Base-by-base conservation (phyloP, 192 early-diverging fungal genomes). In the Linnemannia exigua region DNA sequence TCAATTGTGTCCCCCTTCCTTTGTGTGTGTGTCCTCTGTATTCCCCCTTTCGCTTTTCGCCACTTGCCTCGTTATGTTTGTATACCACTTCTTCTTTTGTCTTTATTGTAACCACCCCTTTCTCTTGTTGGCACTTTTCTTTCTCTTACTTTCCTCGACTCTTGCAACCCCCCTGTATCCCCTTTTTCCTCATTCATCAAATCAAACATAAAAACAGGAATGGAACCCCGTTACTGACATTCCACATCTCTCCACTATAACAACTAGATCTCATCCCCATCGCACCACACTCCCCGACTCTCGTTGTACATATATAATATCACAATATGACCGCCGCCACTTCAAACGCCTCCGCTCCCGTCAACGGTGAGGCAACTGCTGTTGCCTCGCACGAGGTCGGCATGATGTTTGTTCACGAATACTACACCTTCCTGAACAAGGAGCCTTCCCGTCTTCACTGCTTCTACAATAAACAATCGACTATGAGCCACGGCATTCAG, bases 331-430 rank as follows among this genome's bases (percentile, higher is more conserved):
- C 75, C 28, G 63, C 82, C 44, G 88, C 84, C 70, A 81, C 84
- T 77, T 74, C 86, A 76, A 80, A 54, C 75, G 48, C 76, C 68
- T 70, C 76, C 72, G 79, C 47, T 41, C 70, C 77, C 51, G 82
- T 48, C 52, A 58, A 61, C 47, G 25, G 33, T 37, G 80, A 84
- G 76, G 73, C 36, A 69, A 77, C 87, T 54, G 51, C 87, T 74
- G 81, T 89, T 28, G 77, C 63, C 74, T 76, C 91, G 51, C 90
- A 92, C 81, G 94, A 97, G 80, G 93, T 99, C 67, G 97, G 97
- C 38, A 95, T 95, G 95, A 92, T 97, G 80, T 99, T 99, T 90
- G 97, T 96, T 69, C 95, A 95, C 84, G 94, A 98, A 84, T 99
- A 97, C 88, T 99, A 99, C 89, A 97, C 95, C 44, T 94, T 96